These are phyloP conservation scores for Saccharomyces hybrid DNA, from an alignment of 1,139 yeast genomes.

Conservation along the genomic window DNA sequence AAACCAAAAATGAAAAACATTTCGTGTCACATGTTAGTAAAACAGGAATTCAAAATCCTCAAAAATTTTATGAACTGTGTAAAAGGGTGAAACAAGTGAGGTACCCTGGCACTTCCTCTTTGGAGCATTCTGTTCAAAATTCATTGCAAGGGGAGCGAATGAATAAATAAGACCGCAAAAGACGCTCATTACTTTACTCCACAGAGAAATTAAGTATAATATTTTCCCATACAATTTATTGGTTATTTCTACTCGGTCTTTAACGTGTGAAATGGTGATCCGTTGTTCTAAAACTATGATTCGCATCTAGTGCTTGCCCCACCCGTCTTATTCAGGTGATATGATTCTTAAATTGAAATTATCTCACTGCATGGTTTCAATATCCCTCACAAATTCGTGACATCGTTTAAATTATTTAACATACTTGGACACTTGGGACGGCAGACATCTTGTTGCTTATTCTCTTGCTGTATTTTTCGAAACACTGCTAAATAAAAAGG, in stretches of 20 bases:
- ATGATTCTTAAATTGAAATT: background rate
- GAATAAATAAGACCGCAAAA: background rate
- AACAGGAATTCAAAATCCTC: background rate
- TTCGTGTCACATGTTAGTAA: conserved; percentile 6
- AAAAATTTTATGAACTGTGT: background rate
- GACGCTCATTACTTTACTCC: background rate
- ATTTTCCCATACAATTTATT: background rate
- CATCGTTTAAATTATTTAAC: conserved; percentile 25
- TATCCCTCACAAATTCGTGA: background rate
- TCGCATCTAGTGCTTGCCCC: background rate
- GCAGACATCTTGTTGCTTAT: conserved; percentile 39
- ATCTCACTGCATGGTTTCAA: background rate
- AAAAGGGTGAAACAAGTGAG: background rate
- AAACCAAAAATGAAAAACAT: conserved; percentile 4
- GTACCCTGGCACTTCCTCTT: background rate
- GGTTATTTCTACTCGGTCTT: no score
- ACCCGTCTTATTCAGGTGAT: background rate
- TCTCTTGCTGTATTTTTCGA: conserved; percentile 12
- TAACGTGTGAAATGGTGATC: background rate
- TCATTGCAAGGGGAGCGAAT: background rate
- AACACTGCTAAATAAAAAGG: background rate
- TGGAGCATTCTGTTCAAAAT: background rate
- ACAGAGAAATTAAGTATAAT: background rate
- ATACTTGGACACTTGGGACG: conserved; percentile 63
- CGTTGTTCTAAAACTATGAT: background rate